phyloP scores from a whole-genome alignment of 1,284 basidiomycete genomes.

The Coniferiporia weirii region DNA sequence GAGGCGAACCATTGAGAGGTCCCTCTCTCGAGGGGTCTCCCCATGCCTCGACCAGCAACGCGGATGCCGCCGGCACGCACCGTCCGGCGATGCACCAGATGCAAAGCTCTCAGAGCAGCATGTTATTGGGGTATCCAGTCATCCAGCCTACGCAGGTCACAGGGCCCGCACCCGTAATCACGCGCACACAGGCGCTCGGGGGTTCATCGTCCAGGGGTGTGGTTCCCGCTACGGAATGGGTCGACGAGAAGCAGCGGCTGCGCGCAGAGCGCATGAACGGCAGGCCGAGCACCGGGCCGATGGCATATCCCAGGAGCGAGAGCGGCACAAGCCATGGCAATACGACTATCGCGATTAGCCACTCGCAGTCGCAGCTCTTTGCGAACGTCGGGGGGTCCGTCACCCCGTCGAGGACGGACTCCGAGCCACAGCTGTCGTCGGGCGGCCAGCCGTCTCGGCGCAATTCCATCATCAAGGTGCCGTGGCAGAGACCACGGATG shows the following conservation, averaged over 20 bases:
- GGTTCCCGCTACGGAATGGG: conserved; percentile 7
- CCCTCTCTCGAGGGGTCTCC: background rate
- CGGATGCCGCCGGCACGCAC: background rate
- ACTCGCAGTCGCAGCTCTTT: background rate
- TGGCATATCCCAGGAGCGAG: background rate
- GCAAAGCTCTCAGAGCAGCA: background rate
- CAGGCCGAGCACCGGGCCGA: too few relatives aligned
- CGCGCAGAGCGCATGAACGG: conserved; percentile 4
- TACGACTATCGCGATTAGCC: background rate
- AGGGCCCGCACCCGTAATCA: too few relatives aligned
- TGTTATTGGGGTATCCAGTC: background rate
- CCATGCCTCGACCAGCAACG: background rate
- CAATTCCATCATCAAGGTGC: background rate
- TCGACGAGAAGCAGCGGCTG: conserved; percentile 13
- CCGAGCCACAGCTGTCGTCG: background rate
- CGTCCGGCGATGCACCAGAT: background rate
- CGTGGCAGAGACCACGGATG: conserved; percentile 5
- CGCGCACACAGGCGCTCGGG: too few relatives aligned
- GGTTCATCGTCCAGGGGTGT: too few relatives aligned
- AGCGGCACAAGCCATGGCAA: background rate
- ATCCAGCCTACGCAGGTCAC: background rate
- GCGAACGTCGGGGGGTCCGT: background rate
- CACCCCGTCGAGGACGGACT: background rate
- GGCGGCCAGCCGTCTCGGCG: background rate
- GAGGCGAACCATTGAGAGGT: background rate